Evolutionary conservation across 2,329 filamentous ascomycete genomes (phyloP).

Genomic region (Alternaria dauci): DNA sequence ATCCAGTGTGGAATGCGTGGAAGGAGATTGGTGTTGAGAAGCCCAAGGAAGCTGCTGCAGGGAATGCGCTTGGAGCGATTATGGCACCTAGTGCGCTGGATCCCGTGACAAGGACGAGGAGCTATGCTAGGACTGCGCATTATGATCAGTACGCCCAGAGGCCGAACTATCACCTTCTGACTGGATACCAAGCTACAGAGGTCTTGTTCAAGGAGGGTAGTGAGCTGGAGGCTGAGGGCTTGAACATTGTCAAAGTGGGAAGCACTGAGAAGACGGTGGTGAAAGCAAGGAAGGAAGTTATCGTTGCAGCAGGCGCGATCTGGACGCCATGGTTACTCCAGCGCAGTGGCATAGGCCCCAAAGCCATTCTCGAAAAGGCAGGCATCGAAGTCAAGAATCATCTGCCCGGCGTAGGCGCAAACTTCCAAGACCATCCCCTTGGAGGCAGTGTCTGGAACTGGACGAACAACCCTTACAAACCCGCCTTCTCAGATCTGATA

Average conservation of each 20-base stretch:
- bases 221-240: not conserved
- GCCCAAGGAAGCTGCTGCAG: conserved; percentile 19
- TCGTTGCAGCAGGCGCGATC: not conserved
- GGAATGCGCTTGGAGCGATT: conserved; percentile 17
- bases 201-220: not conserved
- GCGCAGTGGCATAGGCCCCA: not conserved
- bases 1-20: conserved; percentile 18
- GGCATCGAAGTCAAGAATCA: conserved; percentile 33
- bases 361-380: conserved; percentile 20
- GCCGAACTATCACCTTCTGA: conserved; percentile 35
- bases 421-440: conserved; percentile 44
- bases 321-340: not conserved
- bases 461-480: conserved; percentile 8
- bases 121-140: conserved; percentile 42
- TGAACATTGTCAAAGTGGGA: not conserved
- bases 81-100: conserved; percentile 10
- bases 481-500: not conserved
- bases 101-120: conserved; percentile 29
- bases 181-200: conserved; percentile 21
- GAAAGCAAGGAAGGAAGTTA: not conserved
- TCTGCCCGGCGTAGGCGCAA: conserved; percentile 39
- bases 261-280: not conserved
- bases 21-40: conserved; percentile 15
- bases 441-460: conserved; percentile 7
- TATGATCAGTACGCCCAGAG: conserved; percentile 36